Evolutionary conservation across 2,329 filamentous ascomycete genomes (phyloP), one percentile per base, ranked within the genome.

Genomic region (Neoascochyta sp.): DNA sequence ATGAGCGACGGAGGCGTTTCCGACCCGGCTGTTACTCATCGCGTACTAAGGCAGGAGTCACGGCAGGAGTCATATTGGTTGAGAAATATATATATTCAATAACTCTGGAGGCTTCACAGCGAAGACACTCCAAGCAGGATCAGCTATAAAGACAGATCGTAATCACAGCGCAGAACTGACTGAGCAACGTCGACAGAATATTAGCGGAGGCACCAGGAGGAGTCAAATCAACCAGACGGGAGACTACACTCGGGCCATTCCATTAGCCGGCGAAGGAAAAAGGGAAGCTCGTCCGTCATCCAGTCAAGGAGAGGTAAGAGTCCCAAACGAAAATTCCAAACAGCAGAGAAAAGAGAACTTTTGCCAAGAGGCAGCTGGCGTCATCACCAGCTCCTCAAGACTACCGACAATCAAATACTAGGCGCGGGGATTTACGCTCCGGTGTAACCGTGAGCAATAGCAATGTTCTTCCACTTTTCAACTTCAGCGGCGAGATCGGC

Each of bases 401-500:
- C 47, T 42, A 50, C 42, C 36, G 44, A 47, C 38, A 49, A 52
- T 45, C 51, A 49, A 49, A 45, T 42, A 38, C 41, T 38, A 44
- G 31, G 47, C 39, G 45, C 45, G 44, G 44, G 38, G 36, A 55
- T 50, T 62, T 50, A 61, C 44, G 51, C 49, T 52, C 44, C 57
- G 29, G 38, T 50, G 45, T 63, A 61, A 51, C 61, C 60, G 39
- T 60, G 55, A 49, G 57, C 52, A 35, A 50, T 39, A 50, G 59
- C 59, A 48, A 62, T 57, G 41, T 47, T 60, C 51, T 68, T 62
- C 48, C 67, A 65, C 43, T 65, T 65, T 40, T 64, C 61, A 29
- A 61, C 37, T 33, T 64, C 62, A 22, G 73, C 71, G 62, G 81
- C 73, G 16, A 90, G 68, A 57, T 83, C 79, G 11, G 70, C 73